These are phyloP conservation scores for Leccinum rimulosum DNA, from an alignment of 768 basidiomycete genomes.

Conservation along the genomic window DNA sequence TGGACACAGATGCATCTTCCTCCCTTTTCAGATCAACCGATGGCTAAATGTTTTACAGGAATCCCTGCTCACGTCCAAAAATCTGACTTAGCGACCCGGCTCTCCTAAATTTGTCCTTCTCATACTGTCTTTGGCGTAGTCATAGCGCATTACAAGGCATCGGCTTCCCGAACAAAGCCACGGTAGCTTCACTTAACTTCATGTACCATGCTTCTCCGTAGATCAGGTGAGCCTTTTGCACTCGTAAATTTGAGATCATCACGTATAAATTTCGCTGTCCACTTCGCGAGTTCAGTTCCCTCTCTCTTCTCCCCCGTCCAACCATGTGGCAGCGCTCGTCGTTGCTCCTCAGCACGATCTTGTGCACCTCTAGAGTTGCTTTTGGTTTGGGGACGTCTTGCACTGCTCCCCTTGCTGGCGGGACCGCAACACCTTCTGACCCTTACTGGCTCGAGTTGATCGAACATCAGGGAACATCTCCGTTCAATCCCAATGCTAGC, in stretches of 20 bases:
- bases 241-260: background rate
- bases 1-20: background rate
- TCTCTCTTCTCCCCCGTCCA: background rate
- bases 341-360: slow-evolving; percentile 11
- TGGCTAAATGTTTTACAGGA: background rate
- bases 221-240: background rate
- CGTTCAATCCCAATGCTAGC: slow-evolving; percentile 52
- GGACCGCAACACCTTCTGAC: slow-evolving; percentile 39
- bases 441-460: slow-evolving; percentile 74
- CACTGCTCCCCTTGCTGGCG: slow-evolving; percentile 43
- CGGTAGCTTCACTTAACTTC: background rate
- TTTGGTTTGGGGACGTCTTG: slow-evolving; percentile 48
- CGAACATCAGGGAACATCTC: slow-evolving; percentile 67
- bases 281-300: slow-evolving; percentile 27
- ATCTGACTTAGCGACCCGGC: background rate
- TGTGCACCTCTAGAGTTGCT: background rate
- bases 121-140: background rate
- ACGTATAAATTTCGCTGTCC: slow-evolving; percentile 8
- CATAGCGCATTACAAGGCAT: background rate
- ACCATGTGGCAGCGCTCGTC: slow-evolving; percentile 11
- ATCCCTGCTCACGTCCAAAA: background rate
- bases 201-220: background rate
- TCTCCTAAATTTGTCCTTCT: background rate
- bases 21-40: background rate
- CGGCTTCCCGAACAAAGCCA: background rate